Base-by-base conservation (phyloP, 345 rosid genomes). In the Arabidopsis arenosa region DNA sequence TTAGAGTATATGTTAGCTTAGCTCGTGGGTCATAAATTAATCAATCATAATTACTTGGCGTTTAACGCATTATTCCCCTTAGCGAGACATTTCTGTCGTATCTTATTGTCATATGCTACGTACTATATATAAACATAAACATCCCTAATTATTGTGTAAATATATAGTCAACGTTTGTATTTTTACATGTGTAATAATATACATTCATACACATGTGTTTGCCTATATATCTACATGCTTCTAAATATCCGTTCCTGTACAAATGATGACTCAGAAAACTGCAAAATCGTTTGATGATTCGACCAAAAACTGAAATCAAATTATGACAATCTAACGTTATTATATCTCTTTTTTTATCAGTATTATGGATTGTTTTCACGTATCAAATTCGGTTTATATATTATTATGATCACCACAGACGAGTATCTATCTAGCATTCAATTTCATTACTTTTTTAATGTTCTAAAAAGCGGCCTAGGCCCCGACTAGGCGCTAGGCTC, bases 191-290 rank as follows among this genome's bases (percentile, higher is more conserved):
- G 52, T 15, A 45, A 45, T 8, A 45, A n/a, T 2, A 45, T 45
- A 45, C 51, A 45, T 45, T 45, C 51, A 45, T 45, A 45, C 18
- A 5, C 51, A 45, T 45, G 51, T 45, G 51, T 45, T n/a, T 45
- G 21, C 17, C 51, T 45, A 14, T 45, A 23, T 1, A 23, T 23
- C 9, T 45, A n/a, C 18, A n/a, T 45, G 51, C 51, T n/a, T 45
- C 6, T n/a, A 6, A 45, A 1, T 6, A 41, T 12, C n/a, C 6
- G n/a, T 4, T 5, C 45, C 45, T 41, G 6, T 12, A 41, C 13
- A 9, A 9, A 39, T 11, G 4, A 40, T 40, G 43, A 10, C 45
- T 41, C 14, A 41, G 14, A 41, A 41, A 41, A 11, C 14, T 52
- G 32, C 32, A 9, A 12, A 54, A 54, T 13, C 36, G 13, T 54